Base-by-base conservation (phyloP, 371 early-diverging fungal genomes). In the Mucor circinelloides region DNA sequence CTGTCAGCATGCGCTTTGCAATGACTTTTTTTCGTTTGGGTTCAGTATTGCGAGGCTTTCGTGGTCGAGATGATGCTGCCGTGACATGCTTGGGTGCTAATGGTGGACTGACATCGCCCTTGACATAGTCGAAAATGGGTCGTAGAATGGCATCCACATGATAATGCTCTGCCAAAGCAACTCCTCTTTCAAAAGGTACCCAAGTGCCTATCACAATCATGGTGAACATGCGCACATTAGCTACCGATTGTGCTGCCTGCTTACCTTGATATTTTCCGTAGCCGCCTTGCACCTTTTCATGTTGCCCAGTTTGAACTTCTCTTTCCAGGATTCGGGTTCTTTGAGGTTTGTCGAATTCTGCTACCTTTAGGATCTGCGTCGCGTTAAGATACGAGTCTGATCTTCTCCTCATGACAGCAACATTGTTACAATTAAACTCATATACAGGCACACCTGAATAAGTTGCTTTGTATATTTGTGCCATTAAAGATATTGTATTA, bases 251-350 rank as follows among this genome's bases (percentile, higher is more conserved):
- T 34, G 17, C 40, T 2, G 27, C 31, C 30, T 27, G 10, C 25
- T 89, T 95, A 68, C 97, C 97, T 82, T 97, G 96, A 73, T 95
- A 96, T 81, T 96, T 96, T 31, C 97, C 97, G 66, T 97, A 96
- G 12, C 97, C 97, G 15, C 97, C 97, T 78, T 96, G 97, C 6
- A 97, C 91, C 74, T 96, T 96, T 63, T 97, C 97, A 68, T 93
- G 95, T 48, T 82, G 77, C 8, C 94, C 95, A 0, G 71, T 85
- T 66, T 89, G 88, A 2, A 96, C 89, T 71, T 94, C 95, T 63
- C 88, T 84, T 73, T 97, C 97, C 48, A 97, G 77, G 66, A 97
- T 95, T 64, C 93, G 89, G 19, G 96, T 95, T 34, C 97, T 83
- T 65, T 87, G 85, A 2, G 91, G 91, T 85, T 97, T 96, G 58